Percentiles rank a stretch among this genome's conserved stretches.
Conservation (phyloP, 2,329 filamentous ascomycete genomes). For the Penicillium decumbens region DNA sequence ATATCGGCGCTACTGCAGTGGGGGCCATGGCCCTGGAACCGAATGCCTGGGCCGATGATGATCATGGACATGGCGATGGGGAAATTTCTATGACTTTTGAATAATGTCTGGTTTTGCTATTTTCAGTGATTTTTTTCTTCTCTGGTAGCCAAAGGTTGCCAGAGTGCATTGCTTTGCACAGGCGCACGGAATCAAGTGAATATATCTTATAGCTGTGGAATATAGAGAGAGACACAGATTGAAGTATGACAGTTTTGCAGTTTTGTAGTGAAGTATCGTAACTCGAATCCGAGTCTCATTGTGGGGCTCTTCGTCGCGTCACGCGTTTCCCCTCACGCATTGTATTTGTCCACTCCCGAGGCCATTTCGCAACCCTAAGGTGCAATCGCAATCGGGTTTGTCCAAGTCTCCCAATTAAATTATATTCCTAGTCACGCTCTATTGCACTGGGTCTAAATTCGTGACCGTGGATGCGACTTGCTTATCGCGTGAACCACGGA, state of each 20-base stretch:
- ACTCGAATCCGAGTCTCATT: background rate
- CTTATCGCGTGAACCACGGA: slow-evolving; percentile 1
- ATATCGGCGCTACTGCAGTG: slow-evolving; percentile 23
- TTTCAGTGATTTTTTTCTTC: slow-evolving; percentile 1
- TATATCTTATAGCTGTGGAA: slow-evolving; percentile 3
- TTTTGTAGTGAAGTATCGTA: background rate
- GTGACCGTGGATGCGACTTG: background rate
- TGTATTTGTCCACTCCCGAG: background rate
- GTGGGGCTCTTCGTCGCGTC: slow-evolving; percentile 20
- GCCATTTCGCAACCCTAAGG: background rate
- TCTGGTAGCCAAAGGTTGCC: background rate
- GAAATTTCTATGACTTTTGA: slow-evolving; percentile 81
- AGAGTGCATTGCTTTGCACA: slow-evolving; percentile 3
- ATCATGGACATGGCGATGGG: slow-evolving; percentile 64
- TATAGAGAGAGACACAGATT: slow-evolving; percentile 7
- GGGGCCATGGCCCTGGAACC: slow-evolving; percentile 37
- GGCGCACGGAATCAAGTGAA: background rate
- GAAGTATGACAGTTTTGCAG: background rate
- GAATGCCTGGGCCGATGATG: slow-evolving; percentile 69
- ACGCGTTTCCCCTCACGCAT: slow-evolving; percentile 22
- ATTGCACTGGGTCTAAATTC: background rate
- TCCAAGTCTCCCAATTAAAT: background rate
- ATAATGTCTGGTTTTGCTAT: slow-evolving; percentile 36
- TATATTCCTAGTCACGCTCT: background rate
- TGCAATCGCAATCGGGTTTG: background rate